Conservation (phyloP, 2,329 filamentous ascomycete species). For the Aspergillus sp. region DNA sequence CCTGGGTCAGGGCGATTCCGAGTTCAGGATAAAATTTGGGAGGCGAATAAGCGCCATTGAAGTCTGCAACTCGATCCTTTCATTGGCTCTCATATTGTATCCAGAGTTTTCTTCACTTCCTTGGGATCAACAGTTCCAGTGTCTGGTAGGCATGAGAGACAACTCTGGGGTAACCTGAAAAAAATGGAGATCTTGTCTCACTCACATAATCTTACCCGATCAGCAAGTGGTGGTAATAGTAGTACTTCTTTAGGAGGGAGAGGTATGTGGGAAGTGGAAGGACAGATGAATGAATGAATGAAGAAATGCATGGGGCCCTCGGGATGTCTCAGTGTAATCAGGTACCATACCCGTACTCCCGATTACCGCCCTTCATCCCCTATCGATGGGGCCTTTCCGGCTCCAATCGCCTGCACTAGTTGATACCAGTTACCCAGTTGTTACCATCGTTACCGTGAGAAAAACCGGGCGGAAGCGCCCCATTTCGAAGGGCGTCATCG, state of each 20-base stretch:
- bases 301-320: background rate
- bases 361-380: slow-evolving; percentile 9
- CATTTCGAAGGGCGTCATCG: background rate
- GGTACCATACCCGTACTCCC: slow-evolving; percentile 2
- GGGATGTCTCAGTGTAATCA: slow-evolving; percentile 3
- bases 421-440: background rate
- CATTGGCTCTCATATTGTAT: background rate
- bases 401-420: slow-evolving; percentile 3
- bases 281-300: background rate
- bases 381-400: slow-evolving; percentile 6
- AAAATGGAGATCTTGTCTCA: background rate
- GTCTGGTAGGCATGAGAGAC: background rate
- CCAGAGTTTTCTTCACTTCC: background rate
- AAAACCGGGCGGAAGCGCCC: slow-evolving; percentile 4
- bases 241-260: background rate
- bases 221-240: background rate
- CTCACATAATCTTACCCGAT: too few relatives aligned
- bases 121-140: background rate
- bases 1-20: slow-evolving; percentile 14
- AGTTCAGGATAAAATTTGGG: slow-evolving; percentile 6
- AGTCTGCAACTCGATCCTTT: background rate
- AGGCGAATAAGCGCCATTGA: slow-evolving; percentile 9
- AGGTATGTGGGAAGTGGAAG: background rate
- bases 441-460: background rate
- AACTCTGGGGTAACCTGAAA: background rate